A percentile compares a stretch with the other conserved stretches of the same genome.
phyloP scores from a whole-genome alignment of 148 eudicot species.

The Rhododendron ovatum region DNA sequence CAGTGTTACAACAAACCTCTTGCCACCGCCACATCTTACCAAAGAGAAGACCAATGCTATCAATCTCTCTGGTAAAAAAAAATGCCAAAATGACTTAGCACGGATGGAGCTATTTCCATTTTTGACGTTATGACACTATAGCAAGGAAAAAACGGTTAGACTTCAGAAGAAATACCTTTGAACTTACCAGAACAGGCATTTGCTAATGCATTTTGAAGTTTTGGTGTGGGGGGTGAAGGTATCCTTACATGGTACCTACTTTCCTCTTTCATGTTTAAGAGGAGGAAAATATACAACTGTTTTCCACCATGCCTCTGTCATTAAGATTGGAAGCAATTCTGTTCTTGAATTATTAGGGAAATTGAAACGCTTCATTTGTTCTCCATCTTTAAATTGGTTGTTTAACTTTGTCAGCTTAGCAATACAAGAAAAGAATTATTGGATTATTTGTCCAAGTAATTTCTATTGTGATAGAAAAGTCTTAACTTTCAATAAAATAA shows the following conservation, averaged over 20 bases:
- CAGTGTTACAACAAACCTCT: neutral
- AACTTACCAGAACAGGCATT: slow-evolving; percentile 4
- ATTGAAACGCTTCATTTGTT: neutral
- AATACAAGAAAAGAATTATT: neutral
- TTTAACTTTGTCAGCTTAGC: neutral
- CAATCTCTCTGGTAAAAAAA: neutral
- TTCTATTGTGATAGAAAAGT: neutral
- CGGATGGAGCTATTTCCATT: neutral
- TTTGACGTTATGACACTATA: neutral
- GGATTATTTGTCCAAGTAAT: neutral
- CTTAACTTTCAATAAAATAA: neutral
- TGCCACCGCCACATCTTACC: neutral
- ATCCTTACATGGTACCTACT: neutral
- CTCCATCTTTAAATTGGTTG: neutral
- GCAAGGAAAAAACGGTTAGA: neutral
- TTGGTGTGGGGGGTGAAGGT: neutral
- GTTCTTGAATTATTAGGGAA: neutral
- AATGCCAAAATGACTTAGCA: neutral
- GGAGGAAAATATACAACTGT: neutral
- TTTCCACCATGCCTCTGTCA: neutral
- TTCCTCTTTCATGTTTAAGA: neutral
- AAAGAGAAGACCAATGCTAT: neutral
- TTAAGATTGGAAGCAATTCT: neutral
- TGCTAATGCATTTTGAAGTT: neutral
- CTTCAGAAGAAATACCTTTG: neutral